Evolutionary conservation across 2,329 filamentous ascomycete genomes (phyloP).

Genomic region (Pyrenophora tritici-repentis): DNA sequence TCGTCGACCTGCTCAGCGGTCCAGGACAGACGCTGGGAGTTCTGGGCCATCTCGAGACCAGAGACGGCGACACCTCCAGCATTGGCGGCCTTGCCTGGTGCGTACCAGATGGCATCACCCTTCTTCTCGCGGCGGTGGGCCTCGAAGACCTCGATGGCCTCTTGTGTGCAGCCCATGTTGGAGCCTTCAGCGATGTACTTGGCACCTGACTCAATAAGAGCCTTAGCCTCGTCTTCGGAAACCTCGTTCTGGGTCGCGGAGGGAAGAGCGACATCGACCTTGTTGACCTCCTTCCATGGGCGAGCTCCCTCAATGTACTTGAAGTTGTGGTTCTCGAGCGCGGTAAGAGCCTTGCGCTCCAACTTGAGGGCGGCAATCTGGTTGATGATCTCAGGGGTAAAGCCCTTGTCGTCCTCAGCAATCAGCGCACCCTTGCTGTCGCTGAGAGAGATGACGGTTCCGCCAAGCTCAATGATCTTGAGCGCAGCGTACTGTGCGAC

Average conservation of each 20-base stretch:
- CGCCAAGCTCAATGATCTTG: constrained; percentile 95
- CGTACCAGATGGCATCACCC: constrained; percentile 86
- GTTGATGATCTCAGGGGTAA: constrained; percentile 79
- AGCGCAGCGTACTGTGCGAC: constrained; percentile 97
- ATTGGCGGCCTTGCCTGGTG: constrained; percentile 93
- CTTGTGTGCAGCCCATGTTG: constrained; percentile 99
- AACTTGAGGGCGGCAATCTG: constrained; percentile 86
- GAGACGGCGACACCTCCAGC: constrained; percentile 96
- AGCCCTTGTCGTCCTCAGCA: constrained; percentile 69
- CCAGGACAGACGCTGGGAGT: constrained; percentile 86
- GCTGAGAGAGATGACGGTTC: constrained; percentile 87
- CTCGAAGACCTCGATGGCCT: constrained; percentile 93
- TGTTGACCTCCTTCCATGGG: constrained; percentile 88
- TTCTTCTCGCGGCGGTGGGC: constrained; percentile 70
- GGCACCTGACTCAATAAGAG: constrained; percentile 74
- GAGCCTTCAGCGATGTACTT: constrained; percentile 93
- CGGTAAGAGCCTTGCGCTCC: constrained; percentile 79
- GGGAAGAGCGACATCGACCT: constrained; percentile 89
- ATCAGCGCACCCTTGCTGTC: constrained; percentile 88
- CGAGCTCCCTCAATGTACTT: constrained; percentile 85
- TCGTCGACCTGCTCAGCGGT: constrained; percentile 86
- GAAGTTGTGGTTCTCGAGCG: constrained; percentile 72
- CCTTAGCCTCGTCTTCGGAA: constrained; percentile 84
- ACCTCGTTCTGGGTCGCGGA: constrained; percentile 98
- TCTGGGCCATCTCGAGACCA: constrained; percentile 98